Conservation (phyloP, 805 yeast species). For the Nakazawaea anatomiae region DNA sequence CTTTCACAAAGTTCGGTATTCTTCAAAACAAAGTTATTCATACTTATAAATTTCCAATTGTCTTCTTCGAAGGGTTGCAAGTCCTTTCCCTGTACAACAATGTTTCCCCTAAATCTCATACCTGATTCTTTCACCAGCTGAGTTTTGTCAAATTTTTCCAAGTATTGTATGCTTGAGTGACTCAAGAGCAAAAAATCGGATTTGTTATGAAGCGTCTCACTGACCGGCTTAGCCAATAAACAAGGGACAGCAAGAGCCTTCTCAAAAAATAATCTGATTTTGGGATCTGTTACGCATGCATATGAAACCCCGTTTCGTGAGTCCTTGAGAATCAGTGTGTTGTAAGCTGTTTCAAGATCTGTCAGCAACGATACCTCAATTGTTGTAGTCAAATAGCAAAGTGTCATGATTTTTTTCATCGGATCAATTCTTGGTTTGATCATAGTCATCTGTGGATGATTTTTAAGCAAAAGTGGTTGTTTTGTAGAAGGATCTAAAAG, state of each 20-base stretch:
- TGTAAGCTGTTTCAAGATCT: neutral
- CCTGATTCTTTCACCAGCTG: constrained; percentile 8
- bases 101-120: constrained; percentile 31
- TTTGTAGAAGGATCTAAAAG: constrained; percentile 22
- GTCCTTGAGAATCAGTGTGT: constrained; percentile 1
- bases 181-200: constrained; percentile 33
- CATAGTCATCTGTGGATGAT: constrained; percentile 26
- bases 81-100: constrained; percentile 22
- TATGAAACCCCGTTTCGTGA: constrained; percentile 2
- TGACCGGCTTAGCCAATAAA: constrained; percentile 22
- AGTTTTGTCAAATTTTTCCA: constrained; percentile 3
- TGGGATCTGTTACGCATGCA: constrained; percentile 13
- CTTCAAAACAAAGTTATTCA: constrained; percentile 13
- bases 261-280: constrained; percentile 23
- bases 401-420: constrained; percentile 9
- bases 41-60: constrained; percentile 22
- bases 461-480: constrained; percentile 27
- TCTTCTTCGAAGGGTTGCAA: constrained; percentile 31
- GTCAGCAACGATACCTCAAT: constrained; percentile 2
- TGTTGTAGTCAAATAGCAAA: neutral
- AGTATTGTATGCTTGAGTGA: constrained; percentile 23
- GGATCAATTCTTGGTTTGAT: constrained; percentile 25
- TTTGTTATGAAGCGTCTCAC: constrained; percentile 23
- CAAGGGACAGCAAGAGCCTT: constrained; percentile 26
- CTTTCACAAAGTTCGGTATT: constrained; percentile 29